Evolutionary conservation across 352 stramenopile species (phyloP).

Genomic region (Saprolegnia parasitica): DNA sequence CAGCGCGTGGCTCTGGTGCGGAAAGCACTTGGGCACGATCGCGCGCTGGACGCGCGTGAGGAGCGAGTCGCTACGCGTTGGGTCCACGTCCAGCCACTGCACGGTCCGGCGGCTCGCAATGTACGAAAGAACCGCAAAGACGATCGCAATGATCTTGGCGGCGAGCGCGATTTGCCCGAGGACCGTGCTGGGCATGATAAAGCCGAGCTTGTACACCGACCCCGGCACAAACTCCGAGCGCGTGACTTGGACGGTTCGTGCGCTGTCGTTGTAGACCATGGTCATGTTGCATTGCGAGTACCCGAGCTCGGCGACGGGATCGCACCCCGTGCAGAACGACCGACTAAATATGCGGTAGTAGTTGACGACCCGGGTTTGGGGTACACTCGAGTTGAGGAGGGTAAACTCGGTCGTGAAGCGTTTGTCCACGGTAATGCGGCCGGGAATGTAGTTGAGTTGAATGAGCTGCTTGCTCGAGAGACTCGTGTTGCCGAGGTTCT

Average conservation of each 20-base stretch:
- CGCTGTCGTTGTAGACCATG: conserved; percentile 9
- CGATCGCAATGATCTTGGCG: neutral
- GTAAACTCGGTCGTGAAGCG: neutral
- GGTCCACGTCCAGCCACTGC: conserved; percentile 5
- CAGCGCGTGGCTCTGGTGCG: neutral
- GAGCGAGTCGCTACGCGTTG: neutral
- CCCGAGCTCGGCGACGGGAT: conserved; percentile 10
- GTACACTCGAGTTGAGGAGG: neutral
- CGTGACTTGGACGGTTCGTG: neutral
- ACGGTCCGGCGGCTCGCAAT: conserved; percentile 3
- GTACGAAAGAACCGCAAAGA: neutral
- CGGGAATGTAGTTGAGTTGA: neutral
- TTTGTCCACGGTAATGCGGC: neutral
- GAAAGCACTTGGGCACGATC: neutral
- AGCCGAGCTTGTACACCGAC: neutral
- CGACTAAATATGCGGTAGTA: neutral
- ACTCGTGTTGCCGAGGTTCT: neutral
- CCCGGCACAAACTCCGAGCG: neutral
- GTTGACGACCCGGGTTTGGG: neutral
- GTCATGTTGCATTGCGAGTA: neutral
- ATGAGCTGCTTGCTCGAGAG: neutral
- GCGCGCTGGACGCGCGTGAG: neutral
- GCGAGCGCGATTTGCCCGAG: neutral
- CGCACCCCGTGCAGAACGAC: conserved; percentile 13
- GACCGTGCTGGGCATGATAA: neutral